phyloP scores from a whole-genome alignment of 768 basidiomycete species.

The Agaricus blazei region DNA sequence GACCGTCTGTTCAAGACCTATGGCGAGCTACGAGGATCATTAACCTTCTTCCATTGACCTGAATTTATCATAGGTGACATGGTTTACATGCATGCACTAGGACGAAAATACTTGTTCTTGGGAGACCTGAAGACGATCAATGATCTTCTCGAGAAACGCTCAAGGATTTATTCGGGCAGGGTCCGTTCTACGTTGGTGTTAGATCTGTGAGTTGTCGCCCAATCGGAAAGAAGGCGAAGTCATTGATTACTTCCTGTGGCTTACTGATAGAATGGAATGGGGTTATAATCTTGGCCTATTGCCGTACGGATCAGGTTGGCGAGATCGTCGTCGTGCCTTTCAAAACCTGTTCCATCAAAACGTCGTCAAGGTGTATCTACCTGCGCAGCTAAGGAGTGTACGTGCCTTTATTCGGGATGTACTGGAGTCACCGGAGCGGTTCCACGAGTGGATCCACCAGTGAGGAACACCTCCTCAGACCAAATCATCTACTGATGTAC shows the following conservation, averaged over 20 bases:
- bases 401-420: conserved; percentile 28
- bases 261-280: conserved; percentile 14
- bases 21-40: conserved; percentile 13
- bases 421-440: conserved; percentile 31
- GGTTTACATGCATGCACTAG: conserved; percentile 44
- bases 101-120: conserved; percentile 20
- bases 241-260: neutral
- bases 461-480: neutral
- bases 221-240: neutral
- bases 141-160: conserved; percentile 53
- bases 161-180: conserved; percentile 49
- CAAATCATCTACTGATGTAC: neutral
- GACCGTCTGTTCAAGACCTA: conserved; percentile 26
- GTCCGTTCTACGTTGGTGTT: conserved; percentile 41
- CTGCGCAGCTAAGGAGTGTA: neutral
- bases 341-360: conserved; percentile 14
- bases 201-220: conserved; percentile 31
- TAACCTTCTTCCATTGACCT: neutral
- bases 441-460: conserved; percentile 17
- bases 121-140: conserved; percentile 25
- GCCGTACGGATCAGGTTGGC: conserved; percentile 36
- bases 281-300: conserved; percentile 44
- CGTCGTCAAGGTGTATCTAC: conserved; percentile 5
- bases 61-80: conserved; percentile 39
- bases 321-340: conserved; percentile 34